Conservation (phyloP, 129 eudicot species). For the Arctium minus region DNA sequence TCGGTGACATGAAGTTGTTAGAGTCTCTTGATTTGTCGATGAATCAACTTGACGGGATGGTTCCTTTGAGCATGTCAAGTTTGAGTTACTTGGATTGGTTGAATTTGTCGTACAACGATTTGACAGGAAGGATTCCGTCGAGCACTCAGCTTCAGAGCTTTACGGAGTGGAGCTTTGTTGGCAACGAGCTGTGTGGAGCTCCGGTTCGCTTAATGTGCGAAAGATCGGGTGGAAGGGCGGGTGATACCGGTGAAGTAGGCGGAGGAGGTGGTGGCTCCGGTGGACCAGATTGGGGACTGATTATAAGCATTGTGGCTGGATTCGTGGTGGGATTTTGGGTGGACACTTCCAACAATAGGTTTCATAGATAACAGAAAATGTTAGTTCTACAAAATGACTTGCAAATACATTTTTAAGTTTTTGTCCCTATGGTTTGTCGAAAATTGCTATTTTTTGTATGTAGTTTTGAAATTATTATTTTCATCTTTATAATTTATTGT, state of each 20-base stretch:
- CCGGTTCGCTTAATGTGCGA: slow-evolving; percentile 17
- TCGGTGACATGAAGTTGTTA: slow-evolving; percentile 34
- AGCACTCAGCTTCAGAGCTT: slow-evolving; percentile 33
- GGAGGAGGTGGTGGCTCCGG: neutral
- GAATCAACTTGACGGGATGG: slow-evolving; percentile 27
- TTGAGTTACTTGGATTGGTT: slow-evolving; percentile 21
- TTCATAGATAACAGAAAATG: too few species aligned
- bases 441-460: too few species aligned
- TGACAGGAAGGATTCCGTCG: slow-evolving; percentile 26
- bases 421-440: too few species aligned
- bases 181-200: slow-evolving; percentile 29
- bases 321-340: slow-evolving; percentile 30
- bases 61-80: slow-evolving; percentile 23
- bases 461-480: too few species aligned
- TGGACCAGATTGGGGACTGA: slow-evolving; percentile 22
- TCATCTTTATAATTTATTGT: too few species aligned
- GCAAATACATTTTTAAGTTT: too few species aligned
- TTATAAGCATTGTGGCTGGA: slow-evolving; percentile 11
- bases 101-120: slow-evolving; percentile 25
- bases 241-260: neutral
- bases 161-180: slow-evolving; percentile 25
- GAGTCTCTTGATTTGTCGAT: slow-evolving; percentile 40
- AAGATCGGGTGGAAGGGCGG: neutral
- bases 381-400: too few species aligned
- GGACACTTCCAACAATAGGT: neutral